phyloP scores from a whole-genome alignment of 106 monocot genomes.

The Phalaenopsis equestris region DNA sequence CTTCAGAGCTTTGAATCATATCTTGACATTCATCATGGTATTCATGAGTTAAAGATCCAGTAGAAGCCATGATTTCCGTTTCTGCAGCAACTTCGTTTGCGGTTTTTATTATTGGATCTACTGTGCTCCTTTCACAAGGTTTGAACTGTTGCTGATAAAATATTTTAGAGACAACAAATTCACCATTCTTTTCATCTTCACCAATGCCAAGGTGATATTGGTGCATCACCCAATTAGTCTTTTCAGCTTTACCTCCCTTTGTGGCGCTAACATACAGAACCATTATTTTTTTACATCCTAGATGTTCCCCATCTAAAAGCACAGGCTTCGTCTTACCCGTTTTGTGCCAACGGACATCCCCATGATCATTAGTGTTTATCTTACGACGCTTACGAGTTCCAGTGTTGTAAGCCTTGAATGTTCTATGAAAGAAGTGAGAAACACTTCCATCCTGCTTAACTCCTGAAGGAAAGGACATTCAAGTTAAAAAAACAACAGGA shows the following conservation, averaged over 20 bases:
- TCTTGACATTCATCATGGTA: slow-evolving; percentile 22
- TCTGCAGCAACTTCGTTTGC: slow-evolving; percentile 14
- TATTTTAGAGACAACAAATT: slow-evolving; percentile 95
- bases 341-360: slow-evolving; percentile 97
- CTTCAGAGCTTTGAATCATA: slow-evolving; percentile 6
- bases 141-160: slow-evolving; percentile 84
- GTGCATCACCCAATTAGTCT: slow-evolving; percentile 98
- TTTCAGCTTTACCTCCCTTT: slow-evolving; percentile 71
- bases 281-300: slow-evolving; percentile 97
- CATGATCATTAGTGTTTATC: slow-evolving; percentile 53
- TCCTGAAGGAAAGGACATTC: slow-evolving; percentile 27
- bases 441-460: slow-evolving; percentile 91
- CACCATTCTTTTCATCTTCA: slow-evolving; percentile 80
- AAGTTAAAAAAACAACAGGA: not conserved
- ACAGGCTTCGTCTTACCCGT: slow-evolving; percentile 98
- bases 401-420: slow-evolving; percentile 91
- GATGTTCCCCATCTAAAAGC: slow-evolving; percentile 61
- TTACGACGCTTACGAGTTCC: slow-evolving; percentile 90
- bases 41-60: slow-evolving; percentile 24
- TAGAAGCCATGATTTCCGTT: slow-evolving; percentile 4
- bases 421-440: slow-evolving; percentile 92
- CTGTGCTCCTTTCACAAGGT: slow-evolving; percentile 34
- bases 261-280: slow-evolving; percentile 69
- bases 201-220: slow-evolving; percentile 85
- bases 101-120: slow-evolving; percentile 14